Conservation (phyloP, 257 asterid genomes). For the Solanum lycopersicoides region DNA sequence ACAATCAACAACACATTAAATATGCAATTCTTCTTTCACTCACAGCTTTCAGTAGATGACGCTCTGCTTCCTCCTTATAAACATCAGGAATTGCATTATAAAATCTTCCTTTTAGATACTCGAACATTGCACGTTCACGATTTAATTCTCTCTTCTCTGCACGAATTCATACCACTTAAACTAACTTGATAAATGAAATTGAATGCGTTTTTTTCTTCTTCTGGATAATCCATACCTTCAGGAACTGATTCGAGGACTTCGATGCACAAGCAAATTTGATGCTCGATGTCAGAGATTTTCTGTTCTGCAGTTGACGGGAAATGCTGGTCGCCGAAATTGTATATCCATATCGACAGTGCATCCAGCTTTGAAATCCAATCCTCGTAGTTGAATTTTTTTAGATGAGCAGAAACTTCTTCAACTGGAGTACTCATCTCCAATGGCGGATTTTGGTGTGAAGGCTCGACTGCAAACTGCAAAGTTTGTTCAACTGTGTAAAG, state of each 20-base stretch:
- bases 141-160: too few species aligned
- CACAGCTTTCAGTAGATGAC: neutral
- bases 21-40: neutral
- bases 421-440: neutral
- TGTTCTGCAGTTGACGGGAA: neutral
- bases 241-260: neutral
- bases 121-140: too few species aligned
- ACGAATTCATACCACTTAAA: too few species aligned
- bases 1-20: too few species aligned
- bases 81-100: neutral
- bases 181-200: too few species aligned
- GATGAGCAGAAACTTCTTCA: neutral
- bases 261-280: neutral
- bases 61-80: neutral
- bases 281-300: neutral
- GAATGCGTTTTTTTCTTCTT: too few species aligned
- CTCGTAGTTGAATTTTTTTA: neutral
- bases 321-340: neutral
- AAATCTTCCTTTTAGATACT: too few species aligned
- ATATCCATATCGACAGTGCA: neutral
- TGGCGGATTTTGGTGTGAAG: neutral
- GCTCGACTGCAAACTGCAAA: neutral
- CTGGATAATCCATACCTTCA: neutral
- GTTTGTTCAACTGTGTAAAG: neutral
- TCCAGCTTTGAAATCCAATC: neutral